Percentiles rank a stretch among this genome's conserved stretches.
Evolutionary conservation across 78 protist species (phyloP).

Genomic region (Dictyostelium intermedium): DNA sequence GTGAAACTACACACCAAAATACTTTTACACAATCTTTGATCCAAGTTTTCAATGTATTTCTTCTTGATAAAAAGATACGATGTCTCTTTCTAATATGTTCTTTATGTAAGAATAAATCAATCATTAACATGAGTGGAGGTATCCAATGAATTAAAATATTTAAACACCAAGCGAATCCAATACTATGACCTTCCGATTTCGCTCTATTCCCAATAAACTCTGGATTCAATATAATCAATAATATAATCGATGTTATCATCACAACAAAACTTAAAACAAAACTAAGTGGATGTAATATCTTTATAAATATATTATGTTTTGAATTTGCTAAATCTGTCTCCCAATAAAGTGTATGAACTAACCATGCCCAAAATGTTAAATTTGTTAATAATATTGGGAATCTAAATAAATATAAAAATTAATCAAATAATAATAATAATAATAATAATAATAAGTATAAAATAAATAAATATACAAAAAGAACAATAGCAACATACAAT

Average conservation of each 20-base stretch:
- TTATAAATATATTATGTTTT: constrained; percentile 42
- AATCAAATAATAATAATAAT: no score
- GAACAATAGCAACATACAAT: background rate
- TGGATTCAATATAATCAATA: constrained; percentile 31
- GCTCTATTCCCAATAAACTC: constrained; percentile 47
- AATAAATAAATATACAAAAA: no score
- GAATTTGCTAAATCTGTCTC: constrained; percentile 39
- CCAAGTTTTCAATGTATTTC: background rate
- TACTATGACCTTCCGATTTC: constrained; percentile 7
- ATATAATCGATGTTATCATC: constrained; percentile 30
- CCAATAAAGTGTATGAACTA: constrained; percentile 33
- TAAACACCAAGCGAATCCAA: constrained; percentile 40
- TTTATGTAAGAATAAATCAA: constrained; percentile 23
- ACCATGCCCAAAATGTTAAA: constrained; percentile 73
- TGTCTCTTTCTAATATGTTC: constrained; percentile 64
- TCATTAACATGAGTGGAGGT: constrained; percentile 18
- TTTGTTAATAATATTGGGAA: constrained; percentile 66
- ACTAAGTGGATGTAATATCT: constrained; percentile 43
- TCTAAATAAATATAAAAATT: background rate
- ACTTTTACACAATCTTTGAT: constrained; percentile 35
- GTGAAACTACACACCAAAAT: constrained; percentile 3
- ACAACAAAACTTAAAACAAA: constrained; percentile 54
- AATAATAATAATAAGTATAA: no score
- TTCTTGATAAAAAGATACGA: constrained; percentile 5
- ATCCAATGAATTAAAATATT: constrained; percentile 47